Conservation (phyloP, 306 rosid species). For the Castanopsis chinensis region DNA sequence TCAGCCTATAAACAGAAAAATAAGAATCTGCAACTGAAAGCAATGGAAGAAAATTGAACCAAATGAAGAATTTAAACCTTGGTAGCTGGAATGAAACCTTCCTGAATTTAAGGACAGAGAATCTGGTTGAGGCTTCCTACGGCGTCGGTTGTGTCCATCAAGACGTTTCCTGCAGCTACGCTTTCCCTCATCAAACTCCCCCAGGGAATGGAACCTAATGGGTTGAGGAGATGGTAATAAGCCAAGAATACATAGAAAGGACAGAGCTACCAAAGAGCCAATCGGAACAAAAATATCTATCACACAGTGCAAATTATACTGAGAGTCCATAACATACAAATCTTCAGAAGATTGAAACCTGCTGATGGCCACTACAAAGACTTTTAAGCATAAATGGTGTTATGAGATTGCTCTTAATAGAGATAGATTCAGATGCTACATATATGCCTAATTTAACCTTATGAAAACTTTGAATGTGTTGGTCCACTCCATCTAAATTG, state of each 20-base stretch:
- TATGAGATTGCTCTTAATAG: neutral
- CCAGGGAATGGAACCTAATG: conserved; percentile 78
- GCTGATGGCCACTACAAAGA: neutral
- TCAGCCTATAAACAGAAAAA: neutral
- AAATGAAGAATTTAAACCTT: conserved; percentile 43
- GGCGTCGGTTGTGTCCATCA: conserved; percentile 77
- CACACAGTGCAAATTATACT: neutral
- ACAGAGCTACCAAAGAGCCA: neutral
- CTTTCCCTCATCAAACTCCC: conserved; percentile 81
- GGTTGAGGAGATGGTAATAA: neutral
- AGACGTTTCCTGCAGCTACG: conserved; percentile 90
- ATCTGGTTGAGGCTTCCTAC: conserved; percentile 79
- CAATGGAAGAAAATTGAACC: neutral
- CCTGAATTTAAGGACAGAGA: conserved; percentile 58
- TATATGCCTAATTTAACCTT: neutral
- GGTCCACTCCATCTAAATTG: neutral
- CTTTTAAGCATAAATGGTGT: neutral
- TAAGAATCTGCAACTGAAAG: neutral
- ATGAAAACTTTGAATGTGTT: neutral
- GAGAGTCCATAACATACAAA: neutral
- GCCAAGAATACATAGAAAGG: neutral
- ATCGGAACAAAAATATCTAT: neutral
- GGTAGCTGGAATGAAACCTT: conserved; percentile 44
- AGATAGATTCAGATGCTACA: neutral
- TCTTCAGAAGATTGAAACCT: neutral